Conservation (phyloP, 306 rosid genomes). For the Urtica urens region DNA sequence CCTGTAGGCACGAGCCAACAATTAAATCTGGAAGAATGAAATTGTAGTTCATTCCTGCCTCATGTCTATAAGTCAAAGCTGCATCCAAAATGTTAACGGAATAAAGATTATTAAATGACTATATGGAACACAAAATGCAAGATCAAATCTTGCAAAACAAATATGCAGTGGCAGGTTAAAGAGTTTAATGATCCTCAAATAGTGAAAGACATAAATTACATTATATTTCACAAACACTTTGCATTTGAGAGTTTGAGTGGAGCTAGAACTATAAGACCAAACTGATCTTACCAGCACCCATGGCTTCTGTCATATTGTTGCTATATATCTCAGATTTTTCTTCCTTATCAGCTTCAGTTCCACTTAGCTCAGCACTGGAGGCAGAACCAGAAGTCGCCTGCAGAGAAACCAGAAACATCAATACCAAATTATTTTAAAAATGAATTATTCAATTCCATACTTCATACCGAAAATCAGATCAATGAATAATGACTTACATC, state of each 20-base stretch:
- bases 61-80: constrained; percentile 94
- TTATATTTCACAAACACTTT: constrained; percentile 1
- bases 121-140: neutral
- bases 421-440: neutral
- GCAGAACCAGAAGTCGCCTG: constrained; percentile 69
- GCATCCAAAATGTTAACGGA: constrained; percentile 24
- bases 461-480: neutral
- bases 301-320: constrained; percentile 76
- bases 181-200: neutral
- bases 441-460: neutral
- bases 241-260: neutral
- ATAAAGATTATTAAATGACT: constrained; percentile 7
- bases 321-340: constrained; percentile 70
- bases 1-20: constrained; percentile 98
- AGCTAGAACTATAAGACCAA: constrained; percentile 11
- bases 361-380: constrained; percentile 47
- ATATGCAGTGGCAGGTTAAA: neutral
- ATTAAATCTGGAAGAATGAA: constrained; percentile 82
- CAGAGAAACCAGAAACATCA: constrained; percentile 18
- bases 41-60: constrained; percentile 81
- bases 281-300: constrained; percentile 86
- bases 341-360: constrained; percentile 17
- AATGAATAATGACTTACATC: neutral
- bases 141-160: constrained; percentile 1
- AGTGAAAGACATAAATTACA: neutral